Base-by-base conservation (phyloP, 495 filamentous ascomycete species). In the Penicillium samsonianum region DNA sequence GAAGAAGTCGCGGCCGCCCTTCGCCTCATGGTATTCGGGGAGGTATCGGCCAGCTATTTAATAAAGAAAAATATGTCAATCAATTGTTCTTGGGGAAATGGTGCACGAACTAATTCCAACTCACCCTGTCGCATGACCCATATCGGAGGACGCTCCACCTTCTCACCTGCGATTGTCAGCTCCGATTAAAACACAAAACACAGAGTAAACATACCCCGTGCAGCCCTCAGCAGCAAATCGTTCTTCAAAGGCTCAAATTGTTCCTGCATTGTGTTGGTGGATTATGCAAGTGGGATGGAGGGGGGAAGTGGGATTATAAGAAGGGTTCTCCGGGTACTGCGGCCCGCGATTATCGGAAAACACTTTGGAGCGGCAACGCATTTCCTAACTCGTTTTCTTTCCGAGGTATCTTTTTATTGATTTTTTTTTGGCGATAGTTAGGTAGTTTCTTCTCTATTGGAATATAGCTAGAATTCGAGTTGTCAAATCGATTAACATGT, bases 101-200 rank as follows among this genome's bases (percentile, higher is more conserved):
- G 20, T 40, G 51, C 8, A 19, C 12, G 46, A 22, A 26, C n/a
- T 22, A 23, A 25, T n/a, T 42, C 33, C 40, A 50, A 46, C 68
- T 63, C 78, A 92, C 92, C 92, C 85, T 97, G 94, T 73, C 94
- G 89, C 94, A 98, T 98, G 66, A 98, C 90, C 95, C 94, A 98
- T 75, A 94, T 88, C 46, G 94, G 94, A 53, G 95, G 86, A 52
- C 93, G 85, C 68, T 96, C 90, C 56, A 97, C 91, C 66, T 84
- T 84, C 74, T 96, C 81, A 65, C 92, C 93, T 96, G 70, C 62
- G 62, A 71, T 67, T 67, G 57, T 65, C 47, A 66, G 59, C 51
- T 38, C 23, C 50, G 45, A 26, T 48, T 51, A 30, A 20, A 28
- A 37, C 41, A 38, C 8, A 47, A 30, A n/a, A 35, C 10, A 11